phyloP scores from a whole-genome alignment of 2,329 filamentous ascomycete genomes.

The Arachnopeziza araneosa region DNA sequence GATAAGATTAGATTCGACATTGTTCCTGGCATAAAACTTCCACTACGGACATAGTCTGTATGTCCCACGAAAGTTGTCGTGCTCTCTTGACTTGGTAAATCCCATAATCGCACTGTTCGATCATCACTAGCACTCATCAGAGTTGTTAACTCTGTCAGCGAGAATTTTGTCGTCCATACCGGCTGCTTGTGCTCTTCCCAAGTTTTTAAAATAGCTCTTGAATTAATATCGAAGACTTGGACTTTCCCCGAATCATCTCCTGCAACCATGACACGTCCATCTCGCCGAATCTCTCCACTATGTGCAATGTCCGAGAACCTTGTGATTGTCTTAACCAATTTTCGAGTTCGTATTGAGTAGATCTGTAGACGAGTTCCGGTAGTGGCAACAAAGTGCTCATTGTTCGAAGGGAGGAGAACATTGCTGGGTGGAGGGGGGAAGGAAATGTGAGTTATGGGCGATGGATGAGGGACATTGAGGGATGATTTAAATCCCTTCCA shows the following conservation, averaged over 20 bases:
- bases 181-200: constrained; percentile 94
- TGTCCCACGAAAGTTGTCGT: constrained; percentile 79
- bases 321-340: constrained; percentile 88
- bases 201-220: constrained; percentile 87
- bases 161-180: constrained; percentile 88
- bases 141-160: constrained; percentile 78
- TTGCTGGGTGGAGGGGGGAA: constrained; percentile 47
- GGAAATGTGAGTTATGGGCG: constrained; percentile 86
- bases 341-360: constrained; percentile 86
- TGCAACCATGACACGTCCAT: constrained; percentile 83
- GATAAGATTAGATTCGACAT: constrained; percentile 72
- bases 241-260: constrained; percentile 89
- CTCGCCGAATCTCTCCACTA: constrained; percentile 79
- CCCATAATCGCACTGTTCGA: constrained; percentile 88
- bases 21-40: constrained; percentile 73
- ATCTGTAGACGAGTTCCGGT: constrained; percentile 89
- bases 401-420: constrained; percentile 40
- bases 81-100: constrained; percentile 74
- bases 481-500: constrained; percentile 95
- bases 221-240: constrained; percentile 90
- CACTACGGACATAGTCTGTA: constrained; percentile 84
- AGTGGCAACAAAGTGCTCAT: constrained; percentile 85
- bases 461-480: constrained; percentile 82
- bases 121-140: constrained; percentile 91
- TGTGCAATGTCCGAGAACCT: constrained; percentile 89